Percentiles rank a stretch among this genome's conserved stretches.
phyloP scores from a whole-genome alignment of 176 grass and related monocot species.

The Phragmites australis region DNA sequence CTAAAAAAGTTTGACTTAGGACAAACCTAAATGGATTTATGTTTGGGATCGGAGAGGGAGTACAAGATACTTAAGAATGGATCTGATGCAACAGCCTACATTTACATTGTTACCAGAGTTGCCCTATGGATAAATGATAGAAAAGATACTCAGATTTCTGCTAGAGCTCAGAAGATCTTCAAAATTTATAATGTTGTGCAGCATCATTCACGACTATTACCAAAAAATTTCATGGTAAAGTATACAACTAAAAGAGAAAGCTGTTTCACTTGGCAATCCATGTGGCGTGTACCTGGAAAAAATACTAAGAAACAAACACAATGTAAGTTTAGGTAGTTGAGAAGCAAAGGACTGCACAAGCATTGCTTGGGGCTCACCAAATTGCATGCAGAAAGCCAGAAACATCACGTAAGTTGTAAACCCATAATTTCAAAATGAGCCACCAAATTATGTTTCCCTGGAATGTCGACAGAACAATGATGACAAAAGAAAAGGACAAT shows the following conservation, averaged over 20 bases:
- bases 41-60: too few relatives aligned
- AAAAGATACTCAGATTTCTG: background rate
- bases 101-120: background rate
- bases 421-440: slow-evolving; percentile 44
- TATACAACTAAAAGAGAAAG: slow-evolving; percentile 6
- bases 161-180: slow-evolving; percentile 8
- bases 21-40: too few relatives aligned
- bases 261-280: slow-evolving; percentile 37
- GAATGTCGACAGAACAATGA: slow-evolving; percentile 43
- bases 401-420: slow-evolving; percentile 44
- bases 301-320: slow-evolving; percentile 27
- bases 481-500: slow-evolving; percentile 25
- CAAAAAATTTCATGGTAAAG: background rate
- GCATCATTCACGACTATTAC: background rate
- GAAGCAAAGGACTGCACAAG: slow-evolving; percentile 28
- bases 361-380: slow-evolving; percentile 57
- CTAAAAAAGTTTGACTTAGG: too few relatives aligned
- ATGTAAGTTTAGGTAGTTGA: slow-evolving; percentile 33
- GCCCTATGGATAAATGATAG: background rate
- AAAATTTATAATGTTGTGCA: background rate
- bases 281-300: slow-evolving; percentile 35
- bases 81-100: background rate
- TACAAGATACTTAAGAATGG: background rate
- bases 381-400: slow-evolving; percentile 43
- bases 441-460: slow-evolving; percentile 49